phyloP scores from a whole-genome alignment of 129 eudicot species.

The Flaveria bidentis region DNA sequence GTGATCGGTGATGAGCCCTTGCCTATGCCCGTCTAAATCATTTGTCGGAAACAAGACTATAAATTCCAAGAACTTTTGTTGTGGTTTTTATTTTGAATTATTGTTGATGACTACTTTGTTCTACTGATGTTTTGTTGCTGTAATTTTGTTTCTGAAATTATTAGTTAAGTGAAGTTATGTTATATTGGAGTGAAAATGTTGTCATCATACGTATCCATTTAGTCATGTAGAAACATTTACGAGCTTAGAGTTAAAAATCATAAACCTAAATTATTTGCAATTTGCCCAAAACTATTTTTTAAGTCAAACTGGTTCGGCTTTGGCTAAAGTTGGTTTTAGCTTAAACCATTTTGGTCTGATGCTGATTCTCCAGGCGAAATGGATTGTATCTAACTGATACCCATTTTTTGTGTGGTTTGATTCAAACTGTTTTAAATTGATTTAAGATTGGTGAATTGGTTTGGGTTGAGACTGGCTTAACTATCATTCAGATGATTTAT shows the following conservation, averaged over 20 bases:
- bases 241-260: not conserved
- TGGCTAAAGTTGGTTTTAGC: no score
- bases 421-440: no score
- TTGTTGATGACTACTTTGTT: not conserved
- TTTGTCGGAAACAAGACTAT: not conserved
- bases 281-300: no score
- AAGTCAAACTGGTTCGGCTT: no score
- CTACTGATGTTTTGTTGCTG: not conserved
- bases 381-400: no score
- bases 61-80: not conserved
- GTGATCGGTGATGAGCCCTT: slow-evolving; percentile 39
- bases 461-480: no score
- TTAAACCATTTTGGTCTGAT: no score
- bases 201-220: not conserved
- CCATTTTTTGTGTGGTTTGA: no score
- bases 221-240: not conserved
- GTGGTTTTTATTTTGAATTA: slow-evolving; percentile 5
- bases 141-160: not conserved
- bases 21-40: slow-evolving; percentile 26
- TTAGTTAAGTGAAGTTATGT: not conserved
- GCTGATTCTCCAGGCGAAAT: no score
- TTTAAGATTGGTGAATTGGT: no score
- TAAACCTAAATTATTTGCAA: no score
- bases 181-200: not conserved
- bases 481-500: no score